Evolutionary conservation across 1,284 basidiomycete genomes (phyloP), one percentile per base, ranked within the genome.

Genomic region (Phlebopus sp.): DNA sequence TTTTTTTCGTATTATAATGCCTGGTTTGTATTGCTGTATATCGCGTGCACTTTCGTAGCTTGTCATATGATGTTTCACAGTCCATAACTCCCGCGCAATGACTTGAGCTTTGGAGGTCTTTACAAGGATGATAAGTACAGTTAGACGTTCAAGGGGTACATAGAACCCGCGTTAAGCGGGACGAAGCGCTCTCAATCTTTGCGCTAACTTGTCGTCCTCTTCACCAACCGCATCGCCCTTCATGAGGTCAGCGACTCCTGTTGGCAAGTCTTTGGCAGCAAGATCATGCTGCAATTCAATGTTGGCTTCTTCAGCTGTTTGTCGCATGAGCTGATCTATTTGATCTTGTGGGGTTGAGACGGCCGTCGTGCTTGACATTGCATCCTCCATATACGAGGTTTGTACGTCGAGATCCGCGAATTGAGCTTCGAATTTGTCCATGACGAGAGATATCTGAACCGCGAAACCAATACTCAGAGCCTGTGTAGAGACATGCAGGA

Each of bases 401-500:
- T 99, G 97, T 4, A 98, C 97, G 64, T 99, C 97, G 34, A 99
- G 81, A 69, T 99, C 97, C 50, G 92, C 79, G 72, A 99, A 98
- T 62, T 99, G 96, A 3, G 84, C 65, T 69, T 99, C 97, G 68
- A 99, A 99, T 73, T 96, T 98, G 73, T 99, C 97, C 97, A 99
- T 99, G 14, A 99, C 93, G 53, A 92, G 71, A 10, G 97, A 96
- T 69, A 99, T 99, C 95, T 98, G 57, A 30, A 15, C 40, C 43
- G 30, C 47, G 46, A 37, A 32, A 49, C 54, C 37, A 37, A 34
- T 14, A 25, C 44, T n/a, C 48, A 19, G 19, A 42, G 13, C 34
- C 41, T 19, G 11, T 48, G 7, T 23, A 23, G 21, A 23, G 21
- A 23, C 21, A 23, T 23, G 6, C 13, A 27, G 45, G 19, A 37